Conservation (phyloP, 1,284 basidiomycete genomes). For the Trichosporon ovoides region DNA sequence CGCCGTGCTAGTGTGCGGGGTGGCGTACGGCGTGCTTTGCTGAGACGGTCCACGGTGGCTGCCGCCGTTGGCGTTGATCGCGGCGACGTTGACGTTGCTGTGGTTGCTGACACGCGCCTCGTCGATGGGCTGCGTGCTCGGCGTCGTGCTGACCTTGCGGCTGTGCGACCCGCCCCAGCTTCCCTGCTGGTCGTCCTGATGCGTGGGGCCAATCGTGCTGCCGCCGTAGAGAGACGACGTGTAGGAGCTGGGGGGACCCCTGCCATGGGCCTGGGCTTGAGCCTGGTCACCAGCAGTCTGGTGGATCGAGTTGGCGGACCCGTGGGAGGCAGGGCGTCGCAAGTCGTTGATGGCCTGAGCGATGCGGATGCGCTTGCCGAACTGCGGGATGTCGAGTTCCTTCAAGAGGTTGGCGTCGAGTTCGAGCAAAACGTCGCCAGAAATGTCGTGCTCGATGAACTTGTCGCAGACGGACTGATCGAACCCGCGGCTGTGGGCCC, state of each 20-base stretch:
- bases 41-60: not conserved
- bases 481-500: slow-evolving; percentile 79
- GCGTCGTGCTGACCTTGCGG: slow-evolving; percentile 35
- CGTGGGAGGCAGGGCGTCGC: slow-evolving; percentile 59
- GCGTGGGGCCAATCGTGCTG: not conserved
- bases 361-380: slow-evolving; percentile 90
- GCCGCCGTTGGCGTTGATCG: slow-evolving; percentile 1
- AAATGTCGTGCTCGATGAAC: slow-evolving; percentile 89
- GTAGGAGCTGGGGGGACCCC: slow-evolving; percentile 8
- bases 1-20: not conserved
- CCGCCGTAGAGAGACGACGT: not conserved
- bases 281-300: not conserved
- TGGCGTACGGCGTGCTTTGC: not conserved
- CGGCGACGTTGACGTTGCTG: not conserved
- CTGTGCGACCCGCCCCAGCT: slow-evolving; percentile 27
- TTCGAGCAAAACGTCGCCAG: slow-evolving; percentile 91
- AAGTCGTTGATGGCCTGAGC: slow-evolving; percentile 92
- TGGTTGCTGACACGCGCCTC: slow-evolving; percentile 12
- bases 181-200: slow-evolving; percentile 19
- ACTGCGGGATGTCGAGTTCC: slow-evolving; percentile 90
- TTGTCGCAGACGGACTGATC: slow-evolving; percentile 75
- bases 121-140: slow-evolving; percentile 23
- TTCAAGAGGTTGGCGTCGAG: slow-evolving; percentile 89
- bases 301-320: slow-evolving; percentile 30
- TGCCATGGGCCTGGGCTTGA: not conserved